These are phyloP conservation scores for Boletus bicolor DNA, from an alignment of 768 basidiomycete species.

Conservation along the genomic window DNA sequence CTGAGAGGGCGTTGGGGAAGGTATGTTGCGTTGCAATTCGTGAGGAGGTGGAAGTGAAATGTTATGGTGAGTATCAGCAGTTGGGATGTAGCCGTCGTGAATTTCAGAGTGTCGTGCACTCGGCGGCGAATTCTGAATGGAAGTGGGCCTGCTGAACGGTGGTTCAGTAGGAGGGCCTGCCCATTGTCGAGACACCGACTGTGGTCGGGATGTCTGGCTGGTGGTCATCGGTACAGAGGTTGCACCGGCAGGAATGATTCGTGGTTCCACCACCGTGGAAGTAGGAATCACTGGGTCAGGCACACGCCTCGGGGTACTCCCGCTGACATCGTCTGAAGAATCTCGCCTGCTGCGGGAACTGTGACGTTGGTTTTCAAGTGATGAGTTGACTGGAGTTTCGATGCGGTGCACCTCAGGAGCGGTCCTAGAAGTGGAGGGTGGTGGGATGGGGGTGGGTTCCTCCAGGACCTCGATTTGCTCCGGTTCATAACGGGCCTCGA, in stretches of 20 bases:
- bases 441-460: constrained; percentile 14
- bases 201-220: constrained; percentile 20
- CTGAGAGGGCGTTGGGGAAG: constrained; percentile 30
- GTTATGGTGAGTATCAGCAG: constrained; percentile 34
- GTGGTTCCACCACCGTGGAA: constrained; percentile 12
- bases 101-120: constrained; percentile 18
- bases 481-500: constrained; percentile 23
- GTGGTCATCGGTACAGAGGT: constrained; percentile 7
- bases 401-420: constrained; percentile 29
- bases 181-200: constrained; percentile 19
- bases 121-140: constrained; percentile 21
- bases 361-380: constrained; percentile 17
- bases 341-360: constrained; percentile 21
- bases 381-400: constrained; percentile 13
- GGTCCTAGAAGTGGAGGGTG: constrained; percentile 10
- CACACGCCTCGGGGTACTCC: constrained; percentile 12
- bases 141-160: constrained; percentile 13
- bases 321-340: constrained; percentile 11
- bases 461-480: constrained; percentile 22
- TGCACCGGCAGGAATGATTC: constrained; percentile 6
- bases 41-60: constrained; percentile 53
- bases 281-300: constrained; percentile 12
- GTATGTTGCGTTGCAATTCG: constrained; percentile 35
- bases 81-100: constrained; percentile 49
- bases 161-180: constrained; percentile 8